Base-by-base conservation (phyloP, 2,329 filamentous ascomycete genomes). In the Sporothrix variecibatus region DNA sequence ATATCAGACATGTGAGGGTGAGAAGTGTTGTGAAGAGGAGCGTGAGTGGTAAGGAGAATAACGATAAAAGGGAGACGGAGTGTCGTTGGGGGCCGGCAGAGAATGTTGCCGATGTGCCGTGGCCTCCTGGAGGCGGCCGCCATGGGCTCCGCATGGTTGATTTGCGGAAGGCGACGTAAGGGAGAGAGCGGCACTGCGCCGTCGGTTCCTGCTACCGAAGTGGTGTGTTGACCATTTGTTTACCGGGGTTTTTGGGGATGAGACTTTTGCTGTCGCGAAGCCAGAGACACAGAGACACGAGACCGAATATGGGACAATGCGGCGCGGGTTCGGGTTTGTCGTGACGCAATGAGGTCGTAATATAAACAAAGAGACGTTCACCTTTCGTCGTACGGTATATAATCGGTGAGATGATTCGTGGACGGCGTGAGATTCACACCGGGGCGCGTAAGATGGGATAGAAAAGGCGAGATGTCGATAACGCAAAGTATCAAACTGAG, bases 121-220 rank as follows among this genome's bases (percentile, higher is more conserved):
- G 49, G 26, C 49, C 46, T 9, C 34, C 46, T 51, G 43, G 28
- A 23, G 23, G 46, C 31, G 71, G 34, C 40, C 62, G 49, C 70
- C 62, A 58, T n/a, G 40, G 43, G 58, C 53, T 65, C 40, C 73
- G 73, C 73, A 74, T 74, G n/a, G 38, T 64, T 34, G n/a, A 0
- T 28, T 23, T 9, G 17, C 20, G 51, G 23, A 20, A 28, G 12
- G 28, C 28, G 38, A 31, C 8, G 28, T 34, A 40, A 49, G 46
- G 60, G 46, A 72, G 26, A 34, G 3, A 43, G 53, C 34, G 38
- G 69, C 69, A 17, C 51, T 46, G 53, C 34, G 23, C 34, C 49
- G 51, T 70, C 49, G 43, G 43, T 31, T 51, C 40, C 38, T 46
- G 23, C 15, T 31, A 62, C 38, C 34, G 23, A 46, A 28, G 62